Evolutionary conservation across 2,329 filamentous ascomycete species (phyloP).

Genomic region (Teratosphaeria gauchensis): DNA sequence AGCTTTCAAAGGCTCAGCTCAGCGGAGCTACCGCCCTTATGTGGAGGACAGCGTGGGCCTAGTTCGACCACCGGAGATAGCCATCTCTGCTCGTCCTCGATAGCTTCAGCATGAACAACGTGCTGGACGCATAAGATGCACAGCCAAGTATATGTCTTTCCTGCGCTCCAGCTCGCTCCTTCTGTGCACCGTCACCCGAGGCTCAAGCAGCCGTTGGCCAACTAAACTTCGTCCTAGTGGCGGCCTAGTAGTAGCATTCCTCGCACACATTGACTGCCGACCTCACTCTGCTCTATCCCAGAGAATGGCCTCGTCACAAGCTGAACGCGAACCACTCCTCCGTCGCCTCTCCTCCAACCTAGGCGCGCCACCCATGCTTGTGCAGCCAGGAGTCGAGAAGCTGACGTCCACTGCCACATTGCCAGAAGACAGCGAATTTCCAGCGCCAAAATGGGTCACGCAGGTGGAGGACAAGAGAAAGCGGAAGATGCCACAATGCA

Average conservation of each 20-base stretch:
- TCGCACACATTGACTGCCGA: background rate
- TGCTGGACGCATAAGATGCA: background rate
- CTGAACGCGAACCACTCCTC: slow-evolving; percentile 6
- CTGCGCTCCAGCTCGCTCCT: background rate
- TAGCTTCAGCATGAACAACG: background rate
- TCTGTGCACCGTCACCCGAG: background rate
- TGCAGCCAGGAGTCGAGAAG: slow-evolving; percentile 22
- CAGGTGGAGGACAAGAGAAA: slow-evolving; percentile 15
- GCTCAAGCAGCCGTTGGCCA: background rate
- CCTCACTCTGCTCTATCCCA: background rate
- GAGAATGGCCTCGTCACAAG: background rate
- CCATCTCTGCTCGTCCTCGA: background rate
- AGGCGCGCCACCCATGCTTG: slow-evolving; percentile 17
- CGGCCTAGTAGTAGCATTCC: background rate
- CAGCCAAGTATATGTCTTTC: background rate
- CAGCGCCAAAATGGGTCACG: slow-evolving; percentile 12
- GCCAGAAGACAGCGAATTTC: slow-evolving; percentile 15
- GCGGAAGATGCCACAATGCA: slow-evolving; percentile 53
- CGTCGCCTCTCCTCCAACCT: slow-evolving; percentile 5
- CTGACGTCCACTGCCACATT: slow-evolving; percentile 16
- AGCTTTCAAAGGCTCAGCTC: background rate
- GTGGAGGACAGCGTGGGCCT: background rate
- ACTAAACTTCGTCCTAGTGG: background rate
- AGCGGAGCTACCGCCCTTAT: background rate
- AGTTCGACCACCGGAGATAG: too few species aligned